These are phyloP conservation scores for Apiospora koreana DNA, from an alignment of 2,329 filamentous ascomycete species.

Conservation along the genomic window DNA sequence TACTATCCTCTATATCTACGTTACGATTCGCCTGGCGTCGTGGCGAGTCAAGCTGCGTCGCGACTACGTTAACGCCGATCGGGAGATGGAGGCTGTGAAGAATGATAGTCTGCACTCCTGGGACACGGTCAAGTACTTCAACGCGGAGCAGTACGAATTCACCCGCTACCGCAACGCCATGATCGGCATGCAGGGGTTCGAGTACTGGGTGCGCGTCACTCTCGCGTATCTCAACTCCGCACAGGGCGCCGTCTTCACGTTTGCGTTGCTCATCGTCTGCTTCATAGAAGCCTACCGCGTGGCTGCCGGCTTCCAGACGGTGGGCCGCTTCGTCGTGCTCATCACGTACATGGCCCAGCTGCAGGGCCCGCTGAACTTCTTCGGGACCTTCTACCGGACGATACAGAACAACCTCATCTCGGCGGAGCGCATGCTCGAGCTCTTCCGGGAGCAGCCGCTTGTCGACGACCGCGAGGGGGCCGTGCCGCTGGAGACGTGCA, in stretches of 20 bases:
- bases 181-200: constrained; percentile 46
- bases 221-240: constrained; percentile 61
- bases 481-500: constrained; percentile 28
- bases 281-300: constrained; percentile 62
- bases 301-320: constrained; percentile 51
- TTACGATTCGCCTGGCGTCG: constrained; percentile 33
- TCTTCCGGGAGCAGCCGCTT: constrained; percentile 49
- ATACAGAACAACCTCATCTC: constrained; percentile 48
- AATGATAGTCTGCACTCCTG: constrained; percentile 11
- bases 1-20: constrained; percentile 51
- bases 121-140: constrained; percentile 13
- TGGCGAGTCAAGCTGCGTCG: constrained; percentile 10
- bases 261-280: constrained; percentile 56
- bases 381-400: constrained; percentile 50
- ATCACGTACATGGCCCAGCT: constrained; percentile 37
- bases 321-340: constrained; percentile 55
- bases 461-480: constrained; percentile 42
- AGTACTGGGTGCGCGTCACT: constrained; percentile 57
- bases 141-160: constrained; percentile 11
- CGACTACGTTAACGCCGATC: constrained; percentile 11
- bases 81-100: constrained; percentile 12
- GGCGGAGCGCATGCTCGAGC: constrained; percentile 45
- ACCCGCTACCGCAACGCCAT: constrained; percentile 4
- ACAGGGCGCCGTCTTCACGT: constrained; percentile 64
- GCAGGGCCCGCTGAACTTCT: constrained; percentile 60